Conservation (phyloP, 1,139 yeast genomes). For the Pichia sp. region DNA sequence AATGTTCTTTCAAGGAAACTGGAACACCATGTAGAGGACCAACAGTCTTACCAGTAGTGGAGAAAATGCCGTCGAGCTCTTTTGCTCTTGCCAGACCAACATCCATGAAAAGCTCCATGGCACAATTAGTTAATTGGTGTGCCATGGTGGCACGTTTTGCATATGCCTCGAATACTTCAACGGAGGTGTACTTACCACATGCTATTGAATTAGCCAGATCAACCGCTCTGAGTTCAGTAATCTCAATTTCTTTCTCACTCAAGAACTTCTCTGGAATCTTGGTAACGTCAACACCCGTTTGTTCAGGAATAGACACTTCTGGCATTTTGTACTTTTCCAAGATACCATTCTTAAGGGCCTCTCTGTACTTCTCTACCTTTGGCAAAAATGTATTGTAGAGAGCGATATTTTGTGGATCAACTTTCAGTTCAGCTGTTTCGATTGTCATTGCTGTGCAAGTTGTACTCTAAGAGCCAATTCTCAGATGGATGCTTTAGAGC, state of each 20-base stretch:
- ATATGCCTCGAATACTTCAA: conserved; percentile 44
- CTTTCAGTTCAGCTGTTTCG: background rate
- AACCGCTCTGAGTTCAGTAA: conserved; percentile 32
- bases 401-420: conserved; percentile 16
- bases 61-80: conserved; percentile 29
- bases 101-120: conserved; percentile 47
- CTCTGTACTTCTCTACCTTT: conserved; percentile 20
- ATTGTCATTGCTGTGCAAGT: conserved; percentile 2
- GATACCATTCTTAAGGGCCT: conserved; percentile 15
- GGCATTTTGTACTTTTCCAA: conserved; percentile 21
- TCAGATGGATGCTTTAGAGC: no score
- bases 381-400: conserved; percentile 18
- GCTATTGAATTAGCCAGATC: conserved; percentile 33
- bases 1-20: conserved; percentile 55
- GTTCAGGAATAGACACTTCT: conserved; percentile 15
- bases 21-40: conserved; percentile 51
- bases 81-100: conserved; percentile 28
- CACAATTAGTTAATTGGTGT: conserved; percentile 48
- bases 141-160: conserved; percentile 42
- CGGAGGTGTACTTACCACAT: conserved; percentile 32
- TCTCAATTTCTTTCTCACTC: conserved; percentile 27
- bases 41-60: conserved; percentile 32
- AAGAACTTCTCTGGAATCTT: conserved; percentile 30
- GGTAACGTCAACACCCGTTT: conserved; percentile 27
- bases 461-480: background rate